Percentiles rank a stretch among this genome's conserved stretches.
These are phyloP conservation scores for Tricladium varicosporioides DNA, from an alignment of 2,329 filamentous ascomycete species.

Conservation along the genomic window DNA sequence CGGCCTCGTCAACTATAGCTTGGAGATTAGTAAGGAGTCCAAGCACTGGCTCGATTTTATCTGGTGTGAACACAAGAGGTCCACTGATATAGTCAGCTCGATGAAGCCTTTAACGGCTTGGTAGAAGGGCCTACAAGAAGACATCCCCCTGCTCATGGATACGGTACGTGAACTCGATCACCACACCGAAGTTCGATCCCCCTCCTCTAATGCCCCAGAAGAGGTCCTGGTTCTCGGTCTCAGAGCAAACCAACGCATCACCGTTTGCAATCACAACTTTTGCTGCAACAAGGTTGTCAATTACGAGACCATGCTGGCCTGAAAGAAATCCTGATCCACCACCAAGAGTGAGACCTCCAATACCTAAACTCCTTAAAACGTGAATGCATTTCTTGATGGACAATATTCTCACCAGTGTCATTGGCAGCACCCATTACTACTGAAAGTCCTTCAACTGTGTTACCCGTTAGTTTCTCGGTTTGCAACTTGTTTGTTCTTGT, in stretches of 20 bases:
- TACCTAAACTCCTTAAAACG: background rate
- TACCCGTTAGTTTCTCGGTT: background rate
- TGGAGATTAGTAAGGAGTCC: background rate
- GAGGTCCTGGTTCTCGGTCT: constrained; percentile 44
- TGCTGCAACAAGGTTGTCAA: constrained; percentile 18
- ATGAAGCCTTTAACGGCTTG: background rate
- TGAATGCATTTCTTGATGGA: background rate
- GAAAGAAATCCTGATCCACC: constrained; percentile 50
- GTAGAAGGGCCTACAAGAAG: constrained; percentile 9
- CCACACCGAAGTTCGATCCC: constrained; percentile 18
- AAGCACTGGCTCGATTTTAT: constrained; percentile 7
- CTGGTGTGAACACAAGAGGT: constrained; percentile 8
- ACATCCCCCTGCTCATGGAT: constrained; percentile 11
- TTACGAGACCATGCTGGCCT: constrained; percentile 32
- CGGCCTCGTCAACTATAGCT: background rate
- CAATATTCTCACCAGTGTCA: constrained; percentile 6
- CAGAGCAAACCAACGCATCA: constrained; percentile 34
- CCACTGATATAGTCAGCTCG: background rate
- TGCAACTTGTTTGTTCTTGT: too few species aligned
- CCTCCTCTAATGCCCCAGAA: constrained; percentile 54
- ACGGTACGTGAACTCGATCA: constrained; percentile 14
- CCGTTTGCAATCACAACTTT: constrained; percentile 17
- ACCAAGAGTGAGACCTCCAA: constrained; percentile 15
- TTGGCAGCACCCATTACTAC: constrained; percentile 13
- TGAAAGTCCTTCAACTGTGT: constrained; percentile 9